Percentiles rank a stretch among this genome's conserved stretches.
These are phyloP conservation scores for Boechera divaricarpa DNA, from an alignment of 345 rosid species.

Conservation along the genomic window DNA sequence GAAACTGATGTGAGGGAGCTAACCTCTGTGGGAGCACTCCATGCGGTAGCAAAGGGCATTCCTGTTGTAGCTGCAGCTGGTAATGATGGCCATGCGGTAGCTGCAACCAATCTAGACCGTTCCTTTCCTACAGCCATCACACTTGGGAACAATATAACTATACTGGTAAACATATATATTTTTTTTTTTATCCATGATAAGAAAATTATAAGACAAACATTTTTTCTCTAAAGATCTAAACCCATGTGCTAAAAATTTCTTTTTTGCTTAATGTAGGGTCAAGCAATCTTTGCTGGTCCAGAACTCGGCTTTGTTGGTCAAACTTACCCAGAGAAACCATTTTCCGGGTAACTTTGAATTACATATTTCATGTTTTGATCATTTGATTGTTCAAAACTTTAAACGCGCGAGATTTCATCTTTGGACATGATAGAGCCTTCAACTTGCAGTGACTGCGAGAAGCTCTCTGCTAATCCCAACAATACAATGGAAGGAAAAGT, in stretches of 20 bases:
- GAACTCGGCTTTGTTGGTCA: conserved; percentile 48
- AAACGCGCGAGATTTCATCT: neutral
- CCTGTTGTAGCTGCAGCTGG: conserved; percentile 52
- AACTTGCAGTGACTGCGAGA: conserved; percentile 1
- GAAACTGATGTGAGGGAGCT: conserved; percentile 50
- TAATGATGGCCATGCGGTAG: conserved; percentile 57
- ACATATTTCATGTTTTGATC: neutral
- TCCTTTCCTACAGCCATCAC: conserved; percentile 49
- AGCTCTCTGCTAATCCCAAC: conserved; percentile 1
- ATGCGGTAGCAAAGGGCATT: conserved; percentile 55
- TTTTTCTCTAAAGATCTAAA: neutral
- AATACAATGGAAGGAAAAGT: conserved; percentile 53
- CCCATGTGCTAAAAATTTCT: neutral
- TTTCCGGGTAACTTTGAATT: conserved; percentile 7
- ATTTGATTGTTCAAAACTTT: neutral
- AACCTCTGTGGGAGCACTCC: conserved; percentile 52
- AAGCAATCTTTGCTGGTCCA: conserved; percentile 55
- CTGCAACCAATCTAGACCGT: conserved; percentile 61
- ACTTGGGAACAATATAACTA: conserved; percentile 50
- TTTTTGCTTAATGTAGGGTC: conserved; percentile 51
- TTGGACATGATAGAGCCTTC: neutral
- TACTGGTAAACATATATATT: conserved; percentile 18
- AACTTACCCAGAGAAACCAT: conserved; percentile 44
- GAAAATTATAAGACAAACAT: neutral
- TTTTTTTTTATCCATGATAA: neutral